Evolutionary conservation across 73 alveolate genomes (phyloP).

Genomic region (Paramecium bursaria): DNA sequence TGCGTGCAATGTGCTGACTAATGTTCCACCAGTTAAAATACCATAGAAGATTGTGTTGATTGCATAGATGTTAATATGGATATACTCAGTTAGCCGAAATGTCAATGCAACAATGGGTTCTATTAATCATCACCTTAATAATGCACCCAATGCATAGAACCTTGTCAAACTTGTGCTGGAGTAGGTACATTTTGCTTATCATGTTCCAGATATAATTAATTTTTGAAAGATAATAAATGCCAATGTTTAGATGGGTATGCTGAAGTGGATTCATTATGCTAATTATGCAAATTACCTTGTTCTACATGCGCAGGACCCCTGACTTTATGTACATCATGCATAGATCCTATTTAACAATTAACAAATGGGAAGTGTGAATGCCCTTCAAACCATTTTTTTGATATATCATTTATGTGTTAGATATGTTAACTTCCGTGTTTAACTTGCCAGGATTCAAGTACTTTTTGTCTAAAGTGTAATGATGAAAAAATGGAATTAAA

Average conservation of each 20-base stretch:
- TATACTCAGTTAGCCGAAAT: no score
- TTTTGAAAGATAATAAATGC: background rate
- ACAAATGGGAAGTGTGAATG: background rate
- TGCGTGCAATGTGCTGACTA: no score
- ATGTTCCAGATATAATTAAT: background rate
- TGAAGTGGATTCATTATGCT: background rate
- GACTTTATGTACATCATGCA: no score
- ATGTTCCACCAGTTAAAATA: no score
- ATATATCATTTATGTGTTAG: background rate
- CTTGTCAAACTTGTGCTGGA: slow-evolving; percentile 4
- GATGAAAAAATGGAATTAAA: background rate
- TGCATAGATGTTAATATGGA: no score
- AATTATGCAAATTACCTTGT: background rate
- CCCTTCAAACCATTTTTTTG: background rate
- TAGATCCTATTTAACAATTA: no score
- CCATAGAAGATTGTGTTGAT: no score
- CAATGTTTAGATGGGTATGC: background rate
- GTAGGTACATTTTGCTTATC: no score
- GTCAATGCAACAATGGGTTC: no score
- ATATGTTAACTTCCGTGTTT: slow-evolving; percentile 15
- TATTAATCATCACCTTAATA: no score
- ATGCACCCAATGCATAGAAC: background rate
- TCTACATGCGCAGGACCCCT: background rate
- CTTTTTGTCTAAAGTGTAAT: background rate
- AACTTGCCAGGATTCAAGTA: background rate